Evolutionary conservation across 1,139 yeast species (phyloP), one percentile per base, ranked within the genome.

Genomic region (Geotrichum reessii): DNA sequence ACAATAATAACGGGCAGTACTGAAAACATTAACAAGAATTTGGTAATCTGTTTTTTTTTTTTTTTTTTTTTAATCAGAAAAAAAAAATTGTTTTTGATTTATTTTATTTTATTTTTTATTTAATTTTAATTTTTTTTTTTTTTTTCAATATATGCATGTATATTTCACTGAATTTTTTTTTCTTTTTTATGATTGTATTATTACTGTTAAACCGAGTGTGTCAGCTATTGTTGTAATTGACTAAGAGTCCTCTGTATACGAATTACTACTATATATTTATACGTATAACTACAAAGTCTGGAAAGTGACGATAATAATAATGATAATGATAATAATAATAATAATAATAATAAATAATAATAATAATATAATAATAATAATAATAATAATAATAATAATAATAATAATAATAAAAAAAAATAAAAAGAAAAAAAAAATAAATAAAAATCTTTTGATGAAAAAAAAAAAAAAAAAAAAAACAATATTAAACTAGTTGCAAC

Each of bases 51-150:
- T 51, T 24, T 40, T 17, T 19, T 46, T 4, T 22, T 47, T 46
- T 50, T 46, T 61, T 56, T 58, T 58, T 52, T 51, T 61, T 48
- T 42, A n/a, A n/a, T n/a, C n/a, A n/a, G n/a, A n/a, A n/a, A n/a
- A n/a, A n/a, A n/a, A n/a, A n/a, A n/a, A n/a, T n/a, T n/a, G n/a
- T n/a, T n/a, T n/a, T n/a, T n/a, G n/a, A n/a, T 52, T 53, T 25
- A 21, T 52, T 57, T 57, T 58, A 47, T 48, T 46, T 33, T 56
- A 56, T 57, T 53, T 52, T 58, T 49, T 51, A 37, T 58, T 33
- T 33, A 31, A 31, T n/a, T n/a, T n/a, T n/a, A n/a, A n/a, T n/a
- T n/a, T n/a, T n/a, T n/a, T n/a, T n/a, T n/a, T n/a, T n/a, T n/a
- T n/a, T n/a, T n/a, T n/a, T n/a, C n/a, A n/a, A n/a, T n/a, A n/a